Conservation (phyloP, 78 protist species). For the Dictyostelium purpureum region DNA sequence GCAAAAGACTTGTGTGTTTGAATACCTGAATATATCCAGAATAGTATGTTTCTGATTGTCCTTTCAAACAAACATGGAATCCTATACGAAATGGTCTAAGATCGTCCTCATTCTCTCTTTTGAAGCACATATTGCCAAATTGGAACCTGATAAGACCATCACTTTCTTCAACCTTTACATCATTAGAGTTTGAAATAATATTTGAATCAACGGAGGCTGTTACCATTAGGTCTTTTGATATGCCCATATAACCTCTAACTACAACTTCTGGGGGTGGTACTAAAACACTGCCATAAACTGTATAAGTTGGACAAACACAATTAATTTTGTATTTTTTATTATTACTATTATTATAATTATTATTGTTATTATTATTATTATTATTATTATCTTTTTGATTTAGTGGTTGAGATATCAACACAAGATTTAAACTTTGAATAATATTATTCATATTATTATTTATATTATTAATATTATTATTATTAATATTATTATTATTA, state of each 20-base stretch:
- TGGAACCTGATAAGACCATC: slow-evolving; percentile 11
- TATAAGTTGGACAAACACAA: slow-evolving; percentile 40
- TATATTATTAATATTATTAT: too few relatives aligned
- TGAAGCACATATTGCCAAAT: slow-evolving; percentile 30
- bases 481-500: too few relatives aligned
- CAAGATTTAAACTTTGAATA: too few relatives aligned
- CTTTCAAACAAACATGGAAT: background rate
- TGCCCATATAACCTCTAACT: background rate
- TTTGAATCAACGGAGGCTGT: slow-evolving; percentile 27
- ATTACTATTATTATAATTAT: background rate
- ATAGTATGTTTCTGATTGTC: background rate
- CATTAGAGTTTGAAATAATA: background rate
- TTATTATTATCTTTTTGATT: too few relatives aligned
- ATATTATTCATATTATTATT: too few relatives aligned
- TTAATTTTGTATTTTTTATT: too few relatives aligned
- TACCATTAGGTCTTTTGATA: slow-evolving; percentile 23
- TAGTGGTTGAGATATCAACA: too few relatives aligned
- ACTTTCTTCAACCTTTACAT: background rate
- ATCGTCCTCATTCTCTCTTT: slow-evolving; percentile 39
- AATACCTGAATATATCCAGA: slow-evolving; percentile 3
- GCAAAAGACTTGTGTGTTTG: slow-evolving; percentile 32
- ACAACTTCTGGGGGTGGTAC: slow-evolving; percentile 46
- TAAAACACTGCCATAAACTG: slow-evolving; percentile 29
- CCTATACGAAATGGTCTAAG: background rate
- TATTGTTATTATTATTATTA: background rate